Conservation (phyloP, 768 basidiomycete species). For the Russula lepida region DNA sequence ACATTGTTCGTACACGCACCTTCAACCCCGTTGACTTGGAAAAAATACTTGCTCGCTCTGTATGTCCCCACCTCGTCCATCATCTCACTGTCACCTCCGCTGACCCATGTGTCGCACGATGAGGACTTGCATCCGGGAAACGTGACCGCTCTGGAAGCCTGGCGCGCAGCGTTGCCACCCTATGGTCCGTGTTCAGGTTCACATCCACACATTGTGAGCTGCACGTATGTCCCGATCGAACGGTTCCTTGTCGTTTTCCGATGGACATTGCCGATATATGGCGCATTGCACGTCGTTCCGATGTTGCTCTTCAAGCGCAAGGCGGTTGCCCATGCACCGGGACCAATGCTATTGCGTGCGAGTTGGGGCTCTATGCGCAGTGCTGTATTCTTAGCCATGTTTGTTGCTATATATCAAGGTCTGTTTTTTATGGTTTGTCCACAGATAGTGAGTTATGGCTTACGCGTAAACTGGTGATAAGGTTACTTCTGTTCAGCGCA, state of each 20-base stretch:
- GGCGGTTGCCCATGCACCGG: constrained; percentile 56
- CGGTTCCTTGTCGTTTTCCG: constrained; percentile 75
- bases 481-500: constrained; percentile 51
- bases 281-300: constrained; percentile 85
- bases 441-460: not conserved
- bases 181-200: constrained; percentile 62
- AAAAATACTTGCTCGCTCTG: constrained; percentile 1
- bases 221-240: constrained; percentile 46
- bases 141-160: not conserved
- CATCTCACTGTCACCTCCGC: not conserved
- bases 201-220: constrained; percentile 66
- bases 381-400: constrained; percentile 78
- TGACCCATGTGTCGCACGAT: not conserved
- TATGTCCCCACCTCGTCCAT: not conserved
- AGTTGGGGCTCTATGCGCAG: constrained; percentile 69
- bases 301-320: constrained; percentile 73
- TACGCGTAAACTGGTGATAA: not conserved
- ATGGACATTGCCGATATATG: constrained; percentile 81
- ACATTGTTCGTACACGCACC: constrained; percentile 1
- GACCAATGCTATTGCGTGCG: constrained; percentile 54
- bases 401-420: constrained; percentile 76
- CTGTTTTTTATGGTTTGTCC: not conserved
- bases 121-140: constrained; percentile 10
- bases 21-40: constrained; percentile 6
- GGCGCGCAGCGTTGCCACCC: constrained; percentile 26